Evolutionary conservation across 129 eudicot species (phyloP).

Genomic region (Kitagawia praeruptora): DNA sequence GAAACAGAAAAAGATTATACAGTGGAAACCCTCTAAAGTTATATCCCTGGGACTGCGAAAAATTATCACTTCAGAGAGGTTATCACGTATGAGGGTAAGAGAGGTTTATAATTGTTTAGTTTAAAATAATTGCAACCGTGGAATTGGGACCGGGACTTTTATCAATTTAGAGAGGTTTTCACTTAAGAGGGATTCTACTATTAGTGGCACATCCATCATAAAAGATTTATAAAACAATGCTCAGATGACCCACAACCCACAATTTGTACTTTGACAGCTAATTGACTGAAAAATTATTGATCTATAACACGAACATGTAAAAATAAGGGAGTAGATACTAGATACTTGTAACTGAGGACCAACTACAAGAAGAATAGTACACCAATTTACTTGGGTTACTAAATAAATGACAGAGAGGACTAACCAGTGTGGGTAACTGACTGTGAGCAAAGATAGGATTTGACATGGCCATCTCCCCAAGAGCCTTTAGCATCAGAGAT

Average conservation of each 20-base stretch:
- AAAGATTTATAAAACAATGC: background rate
- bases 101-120: too few species aligned
- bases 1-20: background rate
- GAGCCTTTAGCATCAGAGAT: constrained; percentile 70
- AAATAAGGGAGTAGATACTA: background rate
- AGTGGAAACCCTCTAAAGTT: too few species aligned
- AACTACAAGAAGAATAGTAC: background rate
- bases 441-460: constrained; percentile 93
- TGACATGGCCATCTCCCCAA: constrained; percentile 86
- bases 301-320: background rate
- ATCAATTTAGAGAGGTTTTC: too few species aligned
- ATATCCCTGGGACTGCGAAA: too few species aligned
- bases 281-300: background rate
- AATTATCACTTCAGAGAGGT: too few species aligned
- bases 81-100: too few species aligned
- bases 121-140: too few species aligned
- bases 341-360: background rate
- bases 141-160: too few species aligned
- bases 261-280: background rate
- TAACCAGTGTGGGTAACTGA: constrained; percentile 79
- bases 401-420: constrained; percentile 12
- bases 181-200: too few species aligned
- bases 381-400: background rate
- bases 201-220: background rate
- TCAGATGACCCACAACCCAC: constrained; percentile 1